Conservation (phyloP, 306 rosid species). For the Gynostemma pentaphyllum region DNA sequence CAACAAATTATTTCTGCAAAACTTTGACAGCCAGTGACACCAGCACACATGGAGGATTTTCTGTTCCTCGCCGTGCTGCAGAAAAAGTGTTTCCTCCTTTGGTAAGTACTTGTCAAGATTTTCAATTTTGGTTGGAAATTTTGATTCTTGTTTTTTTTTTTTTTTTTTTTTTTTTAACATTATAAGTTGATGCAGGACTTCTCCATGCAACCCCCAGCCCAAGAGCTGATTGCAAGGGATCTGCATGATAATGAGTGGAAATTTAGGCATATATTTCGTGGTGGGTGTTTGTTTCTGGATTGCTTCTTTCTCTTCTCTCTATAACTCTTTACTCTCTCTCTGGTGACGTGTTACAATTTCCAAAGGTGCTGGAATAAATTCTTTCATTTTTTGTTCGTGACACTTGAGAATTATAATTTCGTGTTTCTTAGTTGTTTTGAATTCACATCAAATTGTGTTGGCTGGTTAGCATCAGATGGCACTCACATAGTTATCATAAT, state of each 20-base stretch:
- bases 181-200: slow-evolving; percentile 49
- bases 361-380: not conserved
- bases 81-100: slow-evolving; percentile 97
- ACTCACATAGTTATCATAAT: not conserved
- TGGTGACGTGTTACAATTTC: not conserved
- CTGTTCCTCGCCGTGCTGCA: slow-evolving; percentile 99
- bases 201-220: slow-evolving; percentile 91
- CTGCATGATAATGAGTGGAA: slow-evolving; percentile 97
- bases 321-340: too few species aligned
- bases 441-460: not conserved
- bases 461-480: not conserved
- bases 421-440: not conserved
- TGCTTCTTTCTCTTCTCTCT: not conserved
- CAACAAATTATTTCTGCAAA: slow-evolving; percentile 91
- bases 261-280: slow-evolving; percentile 95
- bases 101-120: slow-evolving; percentile 30
- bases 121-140: not conserved
- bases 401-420: not conserved
- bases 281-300: slow-evolving; percentile 32
- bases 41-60: slow-evolving; percentile 98
- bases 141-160: not conserved
- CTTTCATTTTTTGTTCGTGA: too few species aligned
- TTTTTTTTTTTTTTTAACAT: not conserved
- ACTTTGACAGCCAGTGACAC: slow-evolving; percentile 99
- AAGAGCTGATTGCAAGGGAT: slow-evolving; percentile 91